phyloP scores from a whole-genome alignment of 2,329 filamentous ascomycete species.

The Tolypocladium inflatum region DNA sequence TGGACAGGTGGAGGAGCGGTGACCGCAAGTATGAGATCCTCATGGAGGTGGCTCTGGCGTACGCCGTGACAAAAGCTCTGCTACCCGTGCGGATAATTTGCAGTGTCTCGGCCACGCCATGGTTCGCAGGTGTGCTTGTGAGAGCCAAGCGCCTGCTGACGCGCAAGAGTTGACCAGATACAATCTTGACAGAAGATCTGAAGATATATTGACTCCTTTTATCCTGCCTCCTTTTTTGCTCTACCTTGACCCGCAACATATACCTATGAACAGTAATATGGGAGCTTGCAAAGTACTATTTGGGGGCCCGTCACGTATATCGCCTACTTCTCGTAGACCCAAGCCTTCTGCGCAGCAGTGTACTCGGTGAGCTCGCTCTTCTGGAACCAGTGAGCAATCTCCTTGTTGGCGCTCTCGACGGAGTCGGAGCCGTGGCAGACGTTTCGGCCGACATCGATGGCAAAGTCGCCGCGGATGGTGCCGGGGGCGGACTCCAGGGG shows the following conservation, averaged over 20 bases:
- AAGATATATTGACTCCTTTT: neutral
- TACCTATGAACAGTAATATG: too few relatives aligned
- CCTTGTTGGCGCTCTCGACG: slow-evolving; percentile 99
- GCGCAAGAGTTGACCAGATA: slow-evolving; percentile 13
- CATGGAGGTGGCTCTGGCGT: slow-evolving; percentile 73
- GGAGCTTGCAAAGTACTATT: neutral
- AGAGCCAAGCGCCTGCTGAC: slow-evolving; percentile 21
- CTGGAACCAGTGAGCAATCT: slow-evolving; percentile 98
- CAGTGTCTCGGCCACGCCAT: slow-evolving; percentile 85
- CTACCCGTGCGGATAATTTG: slow-evolving; percentile 66
- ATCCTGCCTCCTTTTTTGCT: neutral
- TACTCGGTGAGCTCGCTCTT: slow-evolving; percentile 80
- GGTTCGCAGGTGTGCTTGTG: slow-evolving; percentile 68
- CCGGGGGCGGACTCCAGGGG: slow-evolving; percentile 87
- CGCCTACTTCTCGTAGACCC: slow-evolving; percentile 72
- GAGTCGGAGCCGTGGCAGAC: slow-evolving; percentile 99
- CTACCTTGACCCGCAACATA: neutral
- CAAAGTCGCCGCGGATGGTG: slow-evolving; percentile 94
- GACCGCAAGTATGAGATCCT: slow-evolving; percentile 46
- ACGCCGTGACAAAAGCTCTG: slow-evolving; percentile 79
- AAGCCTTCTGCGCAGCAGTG: slow-evolving; percentile 65
- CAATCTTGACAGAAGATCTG: neutral
- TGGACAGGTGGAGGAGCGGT: slow-evolving; percentile 25
- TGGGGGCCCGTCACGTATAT: neutral
- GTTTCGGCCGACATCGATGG: slow-evolving; percentile 80